Conservation (phyloP, 2,329 filamentous ascomycete genomes). For the Aspergillus proliferans region DNA sequence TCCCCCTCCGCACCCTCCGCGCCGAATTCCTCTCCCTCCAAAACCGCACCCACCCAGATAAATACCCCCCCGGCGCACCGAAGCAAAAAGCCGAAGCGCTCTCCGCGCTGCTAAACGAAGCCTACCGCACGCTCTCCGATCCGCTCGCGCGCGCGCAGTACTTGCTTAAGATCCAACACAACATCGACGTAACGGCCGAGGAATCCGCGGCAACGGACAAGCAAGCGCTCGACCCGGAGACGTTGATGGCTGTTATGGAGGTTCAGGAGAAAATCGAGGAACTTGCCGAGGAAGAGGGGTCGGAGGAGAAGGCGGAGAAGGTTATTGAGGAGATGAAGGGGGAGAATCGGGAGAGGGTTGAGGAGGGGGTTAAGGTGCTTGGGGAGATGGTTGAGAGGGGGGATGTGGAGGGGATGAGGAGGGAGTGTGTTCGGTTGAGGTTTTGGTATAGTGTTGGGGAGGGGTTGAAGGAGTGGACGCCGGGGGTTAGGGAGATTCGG, state of each 20-base stretch:
- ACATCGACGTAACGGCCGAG: slow-evolving; percentile 65
- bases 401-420: slow-evolving; percentile 60
- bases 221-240: slow-evolving; percentile 60
- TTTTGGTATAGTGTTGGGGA: slow-evolving; percentile 90
- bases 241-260: slow-evolving; percentile 84
- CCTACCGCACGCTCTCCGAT: slow-evolving; percentile 75
- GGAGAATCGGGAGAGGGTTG: slow-evolving; percentile 64
- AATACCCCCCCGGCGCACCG: slow-evolving; percentile 41
- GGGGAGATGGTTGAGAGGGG: slow-evolving; percentile 60
- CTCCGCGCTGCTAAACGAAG: slow-evolving; percentile 83
- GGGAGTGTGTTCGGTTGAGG: slow-evolving; percentile 68
- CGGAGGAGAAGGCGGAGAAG: slow-evolving; percentile 50
- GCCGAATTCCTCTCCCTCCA: slow-evolving; percentile 84
- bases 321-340: slow-evolving; percentile 59
- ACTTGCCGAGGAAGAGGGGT: slow-evolving; percentile 44
- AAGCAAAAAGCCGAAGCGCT: slow-evolving; percentile 64
- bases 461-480: slow-evolving; percentile 77
- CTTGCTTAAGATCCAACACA: slow-evolving; percentile 59
- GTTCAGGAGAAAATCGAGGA: slow-evolving; percentile 69
- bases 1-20: slow-evolving; percentile 65
- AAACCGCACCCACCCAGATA: slow-evolving; percentile 43
- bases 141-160: slow-evolving; percentile 86
- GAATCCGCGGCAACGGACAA: slow-evolving; percentile 61
- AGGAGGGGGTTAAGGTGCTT: slow-evolving; percentile 56
- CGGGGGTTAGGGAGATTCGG: slow-evolving; percentile 56